Evolutionary conservation across 495 filamentous ascomycete genomes (phyloP), one percentile per base, ranked within the genome.

Genomic region (Glonium stellatum): DNA sequence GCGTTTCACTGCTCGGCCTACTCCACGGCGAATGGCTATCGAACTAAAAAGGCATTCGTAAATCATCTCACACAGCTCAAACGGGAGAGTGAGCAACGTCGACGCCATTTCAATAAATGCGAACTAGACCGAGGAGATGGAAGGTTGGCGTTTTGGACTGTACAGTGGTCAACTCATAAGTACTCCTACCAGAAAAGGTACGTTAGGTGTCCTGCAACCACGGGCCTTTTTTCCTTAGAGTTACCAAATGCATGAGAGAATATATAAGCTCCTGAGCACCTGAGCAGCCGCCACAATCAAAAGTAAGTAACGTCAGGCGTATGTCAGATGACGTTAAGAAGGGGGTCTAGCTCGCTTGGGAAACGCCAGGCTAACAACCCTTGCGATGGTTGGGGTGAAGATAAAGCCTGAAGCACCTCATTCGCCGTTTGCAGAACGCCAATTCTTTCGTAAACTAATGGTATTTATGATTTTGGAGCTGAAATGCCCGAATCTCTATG

Each of bases 1-100:
- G 35, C 10, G 18, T 23, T 21, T 12, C 10, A 18, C 8, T 18
- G 4, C 6, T 31, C 6, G 6, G 27, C 21, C 21, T 22, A 64
- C 57, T 6, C 61, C 61, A 50, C 61, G 65, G 4, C 27, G 35
- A 11, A 63, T 51, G 13, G 42, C 61, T 25, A 54, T 56, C 19
- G 53, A 25, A 25, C 31, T 51, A 54, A 64, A 67, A 15, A 67
- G 41, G 15, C 54, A 19, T 25, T 57, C 57, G 37, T 67, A 67
- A 27, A 67, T 59, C 18, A 63, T 31, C 31, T 61, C 57, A 15
- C 65, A 18, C 11, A 67, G 60, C 55, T 67, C 65, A 5, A 44
- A 39, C 1, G 65, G 65, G 19, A 67, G 18, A 22, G 57, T 36
- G 4, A 67, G 58, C 6, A 67, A 44, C 13, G 54, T 50, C 41